These are phyloP conservation scores for Ophiostoma australiae DNA, from an alignment of 2,329 filamentous ascomycete genomes.

Conservation along the genomic window DNA sequence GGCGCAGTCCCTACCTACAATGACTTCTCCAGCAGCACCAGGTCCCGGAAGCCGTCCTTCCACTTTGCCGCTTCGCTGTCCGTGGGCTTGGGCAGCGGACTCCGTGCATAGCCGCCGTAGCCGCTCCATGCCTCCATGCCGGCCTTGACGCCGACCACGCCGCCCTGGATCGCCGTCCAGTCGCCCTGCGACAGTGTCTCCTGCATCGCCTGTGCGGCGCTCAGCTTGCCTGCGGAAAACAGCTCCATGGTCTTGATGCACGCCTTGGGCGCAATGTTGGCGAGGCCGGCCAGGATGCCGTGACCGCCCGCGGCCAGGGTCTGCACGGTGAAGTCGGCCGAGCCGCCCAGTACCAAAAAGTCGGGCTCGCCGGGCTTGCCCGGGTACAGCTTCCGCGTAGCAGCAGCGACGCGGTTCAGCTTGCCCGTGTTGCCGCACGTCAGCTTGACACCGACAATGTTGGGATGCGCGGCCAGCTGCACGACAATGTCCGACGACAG, in stretches of 20 bases:
- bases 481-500: conserved; percentile 59
- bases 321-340: conserved; percentile 67
- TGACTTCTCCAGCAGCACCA: conserved; percentile 49
- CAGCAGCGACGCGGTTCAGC: conserved; percentile 58
- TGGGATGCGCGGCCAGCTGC: conserved; percentile 55
- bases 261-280: conserved; percentile 64
- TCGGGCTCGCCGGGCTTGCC: conserved; percentile 31
- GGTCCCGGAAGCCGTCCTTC: conserved; percentile 53
- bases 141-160: conserved; percentile 67
- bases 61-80: conserved; percentile 45
- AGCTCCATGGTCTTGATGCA: conserved; percentile 59
- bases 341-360: conserved; percentile 68
- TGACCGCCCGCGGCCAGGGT: conserved; percentile 63
- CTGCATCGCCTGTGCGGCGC: conserved; percentile 60
- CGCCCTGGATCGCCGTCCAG: conserved; percentile 67
- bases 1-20: conserved; percentile 33
- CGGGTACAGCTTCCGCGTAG: conserved; percentile 42
- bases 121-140: conserved; percentile 61
- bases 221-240: conserved; percentile 52
- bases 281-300: conserved; percentile 67
- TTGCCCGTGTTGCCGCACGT: conserved; percentile 69
- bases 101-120: conserved; percentile 54
- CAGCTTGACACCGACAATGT: conserved; percentile 64
- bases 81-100: conserved; percentile 49
- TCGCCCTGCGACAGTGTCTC: conserved; percentile 62